Evolutionary conservation across 2,329 filamentous ascomycete genomes (phyloP).

Genomic region (Didymella sp.): DNA sequence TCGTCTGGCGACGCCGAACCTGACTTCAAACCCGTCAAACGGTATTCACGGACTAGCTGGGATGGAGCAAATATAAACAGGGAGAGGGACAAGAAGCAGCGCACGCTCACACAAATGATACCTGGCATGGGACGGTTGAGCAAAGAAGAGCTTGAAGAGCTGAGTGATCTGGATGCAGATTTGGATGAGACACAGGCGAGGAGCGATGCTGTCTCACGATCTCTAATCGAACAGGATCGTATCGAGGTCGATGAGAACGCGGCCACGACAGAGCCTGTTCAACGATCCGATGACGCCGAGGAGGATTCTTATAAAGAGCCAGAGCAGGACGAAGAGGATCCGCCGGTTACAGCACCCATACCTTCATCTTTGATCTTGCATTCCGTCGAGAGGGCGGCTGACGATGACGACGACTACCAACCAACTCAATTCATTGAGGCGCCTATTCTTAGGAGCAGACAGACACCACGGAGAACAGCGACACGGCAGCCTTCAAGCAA

Average conservation of each 20-base stretch:
- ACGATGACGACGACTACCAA: slow-evolving; percentile 34
- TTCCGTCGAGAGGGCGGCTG: neutral
- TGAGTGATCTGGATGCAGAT: slow-evolving; percentile 28
- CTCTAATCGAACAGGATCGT: slow-evolving; percentile 29
- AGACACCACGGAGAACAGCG: slow-evolving; percentile 10
- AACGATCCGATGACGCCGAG: neutral
- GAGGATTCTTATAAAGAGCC: neutral
- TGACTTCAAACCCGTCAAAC: slow-evolving; percentile 34
- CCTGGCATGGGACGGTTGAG: slow-evolving; percentile 31
- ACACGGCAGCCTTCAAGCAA: neutral
- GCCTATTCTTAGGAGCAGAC: slow-evolving; percentile 23
- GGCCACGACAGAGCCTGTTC: neutral
- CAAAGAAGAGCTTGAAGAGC: slow-evolving; percentile 15
- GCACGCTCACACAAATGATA: slow-evolving; percentile 48
- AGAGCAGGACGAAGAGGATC: neutral
- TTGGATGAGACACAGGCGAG: slow-evolving; percentile 21
- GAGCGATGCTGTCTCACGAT: slow-evolving; percentile 23
- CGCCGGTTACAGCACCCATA: neutral
- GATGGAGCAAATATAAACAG: slow-evolving; percentile 22
- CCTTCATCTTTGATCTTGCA: neutral
- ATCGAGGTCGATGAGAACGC: neutral
- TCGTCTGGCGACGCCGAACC: slow-evolving; percentile 29
- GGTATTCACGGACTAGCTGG: slow-evolving; percentile 31
- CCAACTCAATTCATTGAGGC: slow-evolving; percentile 41
- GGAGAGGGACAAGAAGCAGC: slow-evolving; percentile 33